Evolutionary conservation across 306 rosid species (phyloP), one percentile per base, ranked within the genome.

Genomic region (Oemleria cerasiformis): DNA sequence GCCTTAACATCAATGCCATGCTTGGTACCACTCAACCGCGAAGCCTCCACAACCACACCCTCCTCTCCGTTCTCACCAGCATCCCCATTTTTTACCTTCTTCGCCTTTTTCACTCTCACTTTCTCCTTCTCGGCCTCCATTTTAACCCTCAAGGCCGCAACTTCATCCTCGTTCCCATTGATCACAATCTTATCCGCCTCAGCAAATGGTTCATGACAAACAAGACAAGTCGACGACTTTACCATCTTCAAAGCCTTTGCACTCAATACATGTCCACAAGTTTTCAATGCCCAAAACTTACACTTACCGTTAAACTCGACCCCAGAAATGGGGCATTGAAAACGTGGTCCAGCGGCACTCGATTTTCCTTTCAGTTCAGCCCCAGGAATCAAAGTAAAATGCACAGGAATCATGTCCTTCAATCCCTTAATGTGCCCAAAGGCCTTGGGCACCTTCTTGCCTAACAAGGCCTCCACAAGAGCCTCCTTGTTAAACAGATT

Each of bases 261-360:
- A 71, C 97, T 94, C 86, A 94, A 50, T 20, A 91, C 97, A 79
- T 94, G 99, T 75, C 99, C 99, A 73, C 99, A 94, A 53, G 79
- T 85, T 77, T 68, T 94, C 73, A 91, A 44, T 2, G 91, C 95
- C 13, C 86, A 83, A 84, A 89, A 94, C 72, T 69, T 94, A 44
- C 77, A 86, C 84, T 91, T 94, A 16, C 99, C 99, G 54, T 94
- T 91, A 17, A 89, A 89, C 67, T 88, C 99, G 9, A 91, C 79
- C 57, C 99, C 99, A 0, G 91, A 74, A 63, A 94, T 56, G 2
- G 99, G 97, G 73, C 99, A 94, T 68, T 86, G 95, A 67, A 89
- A 94, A 84, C 68, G 73, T 16, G 83, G 65, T 4, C 74, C 66
- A 43, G 67, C 89, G 1, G 64, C 67, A 17, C 10, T 34, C 0